Conservation (phyloP, 116 monocot species). For the Trichopus zeylanicus region DNA sequence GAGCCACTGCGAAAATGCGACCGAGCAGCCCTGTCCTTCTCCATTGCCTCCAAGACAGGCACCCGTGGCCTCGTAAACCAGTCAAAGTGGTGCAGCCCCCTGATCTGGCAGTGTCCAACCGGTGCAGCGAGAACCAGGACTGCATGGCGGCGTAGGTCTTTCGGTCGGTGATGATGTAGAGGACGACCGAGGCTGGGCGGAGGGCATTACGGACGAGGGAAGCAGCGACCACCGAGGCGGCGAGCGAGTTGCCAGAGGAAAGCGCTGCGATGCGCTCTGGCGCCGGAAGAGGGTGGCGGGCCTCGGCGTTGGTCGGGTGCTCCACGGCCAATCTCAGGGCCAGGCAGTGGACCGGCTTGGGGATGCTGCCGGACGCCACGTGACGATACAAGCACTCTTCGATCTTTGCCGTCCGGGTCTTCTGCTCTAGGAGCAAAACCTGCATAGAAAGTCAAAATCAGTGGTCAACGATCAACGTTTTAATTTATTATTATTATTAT, state of each 20-base stretch:
- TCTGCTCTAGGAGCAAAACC: conserved; percentile 57
- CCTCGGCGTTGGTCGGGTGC: conserved; percentile 59
- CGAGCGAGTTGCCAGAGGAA: conserved; percentile 43
- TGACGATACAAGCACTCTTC: conserved; percentile 79
- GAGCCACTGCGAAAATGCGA: conserved; percentile 55
- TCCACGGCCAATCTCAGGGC: conserved; percentile 59
- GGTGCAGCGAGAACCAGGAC: conserved; percentile 87
- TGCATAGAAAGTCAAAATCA: neutral
- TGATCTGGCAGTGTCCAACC: conserved; percentile 66
- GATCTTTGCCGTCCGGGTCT: conserved; percentile 59
- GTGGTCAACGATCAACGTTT: neutral
- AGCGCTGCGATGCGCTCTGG: conserved; percentile 46
- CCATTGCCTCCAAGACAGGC: conserved; percentile 73
- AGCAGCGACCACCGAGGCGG: conserved; percentile 53
- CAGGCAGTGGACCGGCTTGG: conserved; percentile 76
- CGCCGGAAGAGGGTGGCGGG: conserved; percentile 59
- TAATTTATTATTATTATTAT: neutral
- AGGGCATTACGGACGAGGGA: conserved; percentile 54
- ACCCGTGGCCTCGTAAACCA: conserved; percentile 59
- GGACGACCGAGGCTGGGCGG: conserved; percentile 30
- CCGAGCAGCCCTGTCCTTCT: conserved; percentile 51
- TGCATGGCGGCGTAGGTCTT: conserved; percentile 88
- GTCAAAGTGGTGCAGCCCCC: conserved; percentile 80
- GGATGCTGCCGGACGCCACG: conserved; percentile 82
- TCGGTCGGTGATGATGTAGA: conserved; percentile 82